Base-by-base conservation (phyloP, 257 asterid species). In the Pogostemon cablin region DNA sequence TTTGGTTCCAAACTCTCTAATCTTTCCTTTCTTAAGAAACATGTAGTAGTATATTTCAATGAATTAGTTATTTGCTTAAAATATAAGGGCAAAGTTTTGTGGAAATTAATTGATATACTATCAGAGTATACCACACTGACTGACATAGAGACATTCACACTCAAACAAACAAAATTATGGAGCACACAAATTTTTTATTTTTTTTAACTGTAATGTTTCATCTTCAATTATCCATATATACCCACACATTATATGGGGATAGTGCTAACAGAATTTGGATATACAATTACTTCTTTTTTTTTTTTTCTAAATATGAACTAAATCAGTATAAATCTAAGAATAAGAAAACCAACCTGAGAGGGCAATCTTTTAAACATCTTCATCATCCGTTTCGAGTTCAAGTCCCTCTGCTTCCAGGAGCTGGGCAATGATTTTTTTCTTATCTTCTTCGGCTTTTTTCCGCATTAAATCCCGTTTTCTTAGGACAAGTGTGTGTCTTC, bases 331-430 rank as follows among this genome's bases (percentile, higher is more conserved):
- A 46, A 54, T 42, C 37, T 49, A 76, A 9, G 49, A 40, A 56
- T 6, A 15, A 11, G 35, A 65, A 70, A 71, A 25, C 50, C 76
- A 60, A 57, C 40, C 41, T 2, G 2, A 48, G 69, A 12, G 43
- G 20, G 6, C 5, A 6, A 74, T 20, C 25, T 6, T 42, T 62
- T 78, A 79, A 84, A 62, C 52, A 37, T 83, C 79, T 64, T 82
- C 90, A 58, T 88, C 90, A 63, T 91, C 97, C 2, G 77, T 80
- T 11, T 72, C 98, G 38, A 91, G 97, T 81, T 95, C 98, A 52
- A 91, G 96, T 65, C 97, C 99, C 86, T 95, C 99, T 42, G 93
- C 96, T 72, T 93, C 97, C 35, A 95, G 85, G 74, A 91, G 98
- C 85, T 79, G 88, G 72, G 82, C 79, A 11, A 95, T 82, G 68